Evolutionary conservation across 2,329 filamentous ascomycete species (phyloP), one percentile per base, ranked within the genome.

Genomic region (Alternaria triticimaculans): DNA sequence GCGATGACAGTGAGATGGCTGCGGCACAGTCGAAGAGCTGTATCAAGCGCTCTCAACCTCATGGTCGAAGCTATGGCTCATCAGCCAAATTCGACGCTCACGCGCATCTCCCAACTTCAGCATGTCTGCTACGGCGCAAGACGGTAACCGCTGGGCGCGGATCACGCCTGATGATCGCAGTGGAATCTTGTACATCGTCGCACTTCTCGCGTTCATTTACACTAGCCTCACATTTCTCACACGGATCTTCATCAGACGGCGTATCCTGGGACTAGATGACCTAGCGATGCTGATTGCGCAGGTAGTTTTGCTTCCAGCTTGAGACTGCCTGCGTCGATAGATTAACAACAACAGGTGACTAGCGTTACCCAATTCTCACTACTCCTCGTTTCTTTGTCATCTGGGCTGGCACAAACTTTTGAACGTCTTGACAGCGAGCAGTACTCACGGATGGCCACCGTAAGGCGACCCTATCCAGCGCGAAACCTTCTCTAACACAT

Each of bases 241-340:
- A 18, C 64, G 74, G 44, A 45, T 67, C 18, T 65, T 66, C 21
- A 72, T 77, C 55, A 76, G 75, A 66, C 70, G 72, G 72, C 66
- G 62, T 14, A 54, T 75, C 8, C 62, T 77, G 43, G 74, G 74
- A 0, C 33, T 70, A 5, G 74, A 77, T 26, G 74, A 77, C 56
- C 66, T 55, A 50, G 69, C 69, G 9, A 71, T 69, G 41, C 23
- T 63, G 14, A 56, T 65, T 49, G 72, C 73, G 26, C 70, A 77
- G 70, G 73, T 76, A 71, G 0, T 23, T 2, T 4, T 28, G 45
- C 23, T 10, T 2, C 45, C 3, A 28, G 23, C 23, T 12, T n/a
- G 45, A 12, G 0, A 28, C 5, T 26, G 26, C 10, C 26, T 28
- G 10, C 4, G 10, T 2, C 26, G 10, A 28, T 28, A 12, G 10